Conservation (phyloP, 345 rosid genomes). For the Barbarea vulgaris region DNA sequence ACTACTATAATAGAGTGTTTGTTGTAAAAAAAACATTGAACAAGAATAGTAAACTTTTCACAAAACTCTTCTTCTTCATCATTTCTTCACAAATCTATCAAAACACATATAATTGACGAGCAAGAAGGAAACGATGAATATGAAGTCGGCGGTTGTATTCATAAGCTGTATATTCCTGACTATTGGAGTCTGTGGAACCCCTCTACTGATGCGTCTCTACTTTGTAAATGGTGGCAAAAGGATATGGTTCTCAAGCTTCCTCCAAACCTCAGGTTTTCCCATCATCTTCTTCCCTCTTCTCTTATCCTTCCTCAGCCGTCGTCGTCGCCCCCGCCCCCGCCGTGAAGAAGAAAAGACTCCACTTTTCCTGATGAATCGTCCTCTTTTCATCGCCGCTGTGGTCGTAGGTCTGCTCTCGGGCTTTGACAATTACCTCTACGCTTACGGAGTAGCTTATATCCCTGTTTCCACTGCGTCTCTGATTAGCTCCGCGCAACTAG, state of each 20-base stretch:
- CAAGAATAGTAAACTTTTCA: neutral
- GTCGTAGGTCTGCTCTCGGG: conserved; percentile 56
- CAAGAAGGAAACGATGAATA: conserved; percentile 14
- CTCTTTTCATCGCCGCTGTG: conserved; percentile 45
- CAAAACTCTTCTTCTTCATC: neutral
- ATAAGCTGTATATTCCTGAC: conserved; percentile 30
- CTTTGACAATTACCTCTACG: conserved; percentile 65
- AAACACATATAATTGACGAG: neutral
- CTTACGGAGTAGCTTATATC: conserved; percentile 63
- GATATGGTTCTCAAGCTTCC: conserved; percentile 74
- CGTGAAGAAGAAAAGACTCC: neutral
- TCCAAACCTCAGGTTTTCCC: conserved; percentile 55
- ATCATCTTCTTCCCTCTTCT: conserved; percentile 50
- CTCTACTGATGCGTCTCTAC: conserved; percentile 67
- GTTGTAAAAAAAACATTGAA: no score
- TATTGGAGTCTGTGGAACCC: conserved; percentile 42
- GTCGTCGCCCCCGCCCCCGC: no score
- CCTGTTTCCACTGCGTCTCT: conserved; percentile 74
- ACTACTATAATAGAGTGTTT: no score
- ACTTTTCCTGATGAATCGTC: conserved; percentile 45
- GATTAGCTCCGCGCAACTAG: conserved; percentile 62
- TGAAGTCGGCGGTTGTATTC: conserved; percentile 4
- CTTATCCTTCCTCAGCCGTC: conserved; percentile 45
- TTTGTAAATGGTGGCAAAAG: conserved; percentile 65
- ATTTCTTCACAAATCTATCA: no score